Base-by-base conservation (phyloP, 306 rosid species). In the Urtica urens region DNA sequence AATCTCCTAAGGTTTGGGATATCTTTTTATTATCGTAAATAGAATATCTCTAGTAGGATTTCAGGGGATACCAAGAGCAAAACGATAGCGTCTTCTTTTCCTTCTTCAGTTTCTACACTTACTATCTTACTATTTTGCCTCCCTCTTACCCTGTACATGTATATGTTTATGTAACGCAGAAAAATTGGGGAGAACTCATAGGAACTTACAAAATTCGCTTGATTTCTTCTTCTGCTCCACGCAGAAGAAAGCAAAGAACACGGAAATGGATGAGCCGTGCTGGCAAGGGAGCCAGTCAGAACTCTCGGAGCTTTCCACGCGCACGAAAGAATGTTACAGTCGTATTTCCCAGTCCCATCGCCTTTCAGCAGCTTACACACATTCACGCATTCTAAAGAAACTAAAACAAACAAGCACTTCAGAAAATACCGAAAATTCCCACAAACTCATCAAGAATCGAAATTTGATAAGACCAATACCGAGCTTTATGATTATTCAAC, bases 281-380 rank as follows among this genome's bases (percentile, higher is more conserved):
- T 85, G 1, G 99, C 95, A 51, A 90, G 93, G 59, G 82, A 90
- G 8, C 99, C 99, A 14, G 94, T 77, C 61, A 90, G 78, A 54
- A 67, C 78, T 77, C 99, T 85, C 2, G 99, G 99, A 64, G 92
- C 92, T 68, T 90, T 90, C 77, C 85, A 85, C 31, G 95, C 95
- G 65, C 87, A 85, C 10, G 93, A 85, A 26, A 81, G 77, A 57
- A 65, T 54, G 65, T 67, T 82, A 64, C 94, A 90, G 50, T 85
- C 99, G 33, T 77, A 71, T 74, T 76, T 86, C 62, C 87, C 95
- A 42, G 64, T 75, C 61, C 87, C 87, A 54, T 81, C 87, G 61
- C 81, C 82, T 65, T 83, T 85, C 50, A 74, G 56, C 23, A 67
- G 57, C 55, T 82, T 90, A 78, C 99, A 85, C 7, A 59, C 74